These are phyloP conservation scores for Royoungia palumana DNA, from an alignment of 768 basidiomycete genomes.

Conservation along the genomic window DNA sequence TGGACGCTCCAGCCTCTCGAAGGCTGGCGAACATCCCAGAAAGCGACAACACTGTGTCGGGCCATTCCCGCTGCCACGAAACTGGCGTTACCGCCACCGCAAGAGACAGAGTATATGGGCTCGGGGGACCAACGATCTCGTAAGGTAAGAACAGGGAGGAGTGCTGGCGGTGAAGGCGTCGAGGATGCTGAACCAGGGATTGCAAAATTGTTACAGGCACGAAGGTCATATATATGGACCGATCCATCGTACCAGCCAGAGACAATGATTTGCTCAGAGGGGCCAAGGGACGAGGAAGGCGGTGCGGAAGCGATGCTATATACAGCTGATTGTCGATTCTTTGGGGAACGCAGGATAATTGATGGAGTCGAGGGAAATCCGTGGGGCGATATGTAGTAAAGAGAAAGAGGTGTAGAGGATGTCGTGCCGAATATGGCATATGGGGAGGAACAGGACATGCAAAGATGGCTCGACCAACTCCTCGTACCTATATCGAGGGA, in stretches of 20 bases:
- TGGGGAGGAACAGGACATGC: conserved; percentile 45
- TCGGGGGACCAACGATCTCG: conserved; percentile 67
- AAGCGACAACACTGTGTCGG: conserved; percentile 70
- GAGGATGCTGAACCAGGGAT: not conserved
- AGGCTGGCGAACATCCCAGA: conserved; percentile 76
- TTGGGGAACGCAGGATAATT: conserved; percentile 43
- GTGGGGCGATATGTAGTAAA: conserved; percentile 51
- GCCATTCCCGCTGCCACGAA: conserved; percentile 76
- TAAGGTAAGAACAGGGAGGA: conserved; percentile 58
- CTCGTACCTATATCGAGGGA: conserved; percentile 47
- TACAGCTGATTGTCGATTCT: conserved; percentile 50
- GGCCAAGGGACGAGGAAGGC: conserved; percentile 61
- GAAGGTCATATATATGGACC: conserved; percentile 74
- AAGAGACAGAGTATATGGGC: conserved; percentile 72
- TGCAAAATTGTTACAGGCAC: conserved; percentile 35
- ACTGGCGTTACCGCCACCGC: conserved; percentile 64
- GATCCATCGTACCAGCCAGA: conserved; percentile 83
- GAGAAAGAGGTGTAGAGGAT: conserved; percentile 48
- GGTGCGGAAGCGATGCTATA: conserved; percentile 68
- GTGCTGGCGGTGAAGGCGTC: conserved; percentile 29
- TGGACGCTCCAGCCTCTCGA: conserved; percentile 71
- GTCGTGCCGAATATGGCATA: conserved; percentile 71
- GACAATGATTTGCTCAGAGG: conserved; percentile 66
- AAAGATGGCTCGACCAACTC: conserved; percentile 65
- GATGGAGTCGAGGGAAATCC: conserved; percentile 46